Base-by-base conservation (phyloP, 2,329 filamentous ascomycete genomes). In the Penicillium thymicola region DNA sequence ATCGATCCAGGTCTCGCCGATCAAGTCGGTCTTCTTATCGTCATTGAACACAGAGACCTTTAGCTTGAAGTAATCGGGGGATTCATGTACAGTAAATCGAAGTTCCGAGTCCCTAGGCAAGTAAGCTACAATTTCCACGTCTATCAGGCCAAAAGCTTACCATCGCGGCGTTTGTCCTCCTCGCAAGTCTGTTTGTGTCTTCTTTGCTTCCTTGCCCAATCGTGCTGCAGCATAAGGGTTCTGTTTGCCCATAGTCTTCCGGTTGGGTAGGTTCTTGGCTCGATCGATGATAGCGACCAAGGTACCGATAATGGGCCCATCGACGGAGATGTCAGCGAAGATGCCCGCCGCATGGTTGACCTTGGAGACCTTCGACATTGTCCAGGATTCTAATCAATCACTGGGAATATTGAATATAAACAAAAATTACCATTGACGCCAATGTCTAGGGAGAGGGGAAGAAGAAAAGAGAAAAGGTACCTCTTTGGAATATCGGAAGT, bases 1-100 rank as follows among this genome's bases (percentile, higher is more conserved):
- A 69, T 90, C 89, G 57, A 97, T 85, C 88, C 90, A 97, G 7
- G 90, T 87, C 75, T 99, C 94, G 63, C 94, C 94, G 67, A 99
- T 97, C 62, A 99, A 76, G 65, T 99, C 94, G 0, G 93, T 97
- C 78, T 89, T 95, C 79, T 97, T 97, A 76, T 99, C 94, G 69
- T 99, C 94, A 71, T 96, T 97, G 78, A 99, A 99, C 6, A 97
- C 85, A 3, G 93, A 97, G 16, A 97, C 82, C 73, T 99, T 99
- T 55, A 99, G 82, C 72, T 92, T 90, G 76, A 91, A 92, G 79
- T 99, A 99, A 76, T 99, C 94, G 18, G 92, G 88, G 16, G 92
- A 97, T 70, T 97, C 92, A 81, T 97, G 93, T 16, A 99, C 94
- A 43, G 85, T 90, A 71, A 97, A 99, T 59, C 94, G 90, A 43